phyloP scores from a whole-genome alignment of 768 basidiomycete genomes.

The Dictyophora rubrovolvata region DNA sequence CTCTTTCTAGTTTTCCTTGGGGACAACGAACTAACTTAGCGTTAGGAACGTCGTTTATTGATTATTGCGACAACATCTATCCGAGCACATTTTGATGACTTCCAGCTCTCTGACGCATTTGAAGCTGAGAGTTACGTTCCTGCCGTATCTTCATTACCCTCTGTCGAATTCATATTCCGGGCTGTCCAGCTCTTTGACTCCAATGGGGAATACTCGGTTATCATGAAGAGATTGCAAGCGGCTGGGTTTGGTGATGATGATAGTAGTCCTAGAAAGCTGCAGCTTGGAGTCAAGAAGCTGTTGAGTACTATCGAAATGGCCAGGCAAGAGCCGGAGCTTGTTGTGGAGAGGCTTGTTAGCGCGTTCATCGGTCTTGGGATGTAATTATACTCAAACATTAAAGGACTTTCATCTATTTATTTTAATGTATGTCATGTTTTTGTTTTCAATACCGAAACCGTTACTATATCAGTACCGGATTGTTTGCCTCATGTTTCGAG shows the following conservation, averaged over 20 bases:
- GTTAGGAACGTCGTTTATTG: conserved; percentile 79
- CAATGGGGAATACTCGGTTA: conserved; percentile 41
- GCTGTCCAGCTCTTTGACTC: conserved; percentile 71
- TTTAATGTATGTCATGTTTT: no score
- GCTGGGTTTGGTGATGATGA: conserved; percentile 59
- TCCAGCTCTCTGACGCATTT: conserved; percentile 83
- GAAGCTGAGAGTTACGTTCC: conserved; percentile 81
- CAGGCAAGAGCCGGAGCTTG: conserved; percentile 84
- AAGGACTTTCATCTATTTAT: neutral
- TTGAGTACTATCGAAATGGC: conserved; percentile 93
- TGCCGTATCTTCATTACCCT: conserved; percentile 59
- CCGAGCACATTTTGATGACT: conserved; percentile 72
- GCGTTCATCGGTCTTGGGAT: conserved; percentile 49
- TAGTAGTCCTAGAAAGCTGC: conserved; percentile 30
- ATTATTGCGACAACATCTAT: conserved; percentile 90
- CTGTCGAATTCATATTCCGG: conserved; percentile 67
- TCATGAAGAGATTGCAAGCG: conserved; percentile 57
- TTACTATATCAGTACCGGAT: no score
- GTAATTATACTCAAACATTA: conserved; percentile 12
- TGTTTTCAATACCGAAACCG: no score
- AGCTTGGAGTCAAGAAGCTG: conserved; percentile 91
- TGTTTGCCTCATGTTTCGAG: no score
- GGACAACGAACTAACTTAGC: neutral
- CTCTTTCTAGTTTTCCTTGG: neutral
- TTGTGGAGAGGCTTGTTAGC: conserved; percentile 56